A percentile compares a stretch with the other conserved stretches of the same genome.
Evolutionary conservation across 1,139 yeast species (phyloP).

Genomic region (Candida dubliniensis): DNA sequence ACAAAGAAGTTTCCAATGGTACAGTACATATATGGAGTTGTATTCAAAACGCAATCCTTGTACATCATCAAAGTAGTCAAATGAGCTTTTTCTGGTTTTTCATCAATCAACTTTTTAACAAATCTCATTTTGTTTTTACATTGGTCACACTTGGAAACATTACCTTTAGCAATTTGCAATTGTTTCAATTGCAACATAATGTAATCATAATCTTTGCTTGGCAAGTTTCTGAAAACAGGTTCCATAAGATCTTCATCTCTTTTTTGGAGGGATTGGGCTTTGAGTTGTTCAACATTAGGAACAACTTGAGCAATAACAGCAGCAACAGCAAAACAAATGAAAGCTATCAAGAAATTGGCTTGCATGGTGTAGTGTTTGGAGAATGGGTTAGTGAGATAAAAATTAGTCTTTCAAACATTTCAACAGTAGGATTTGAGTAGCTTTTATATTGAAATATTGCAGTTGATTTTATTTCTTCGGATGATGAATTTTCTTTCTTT

Average conservation of each 20-base stretch:
- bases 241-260: constrained; percentile 26
- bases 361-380: neutral
- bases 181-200: constrained; percentile 26
- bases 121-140: constrained; percentile 38
- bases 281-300: constrained; percentile 18
- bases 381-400: neutral
- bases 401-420: neutral
- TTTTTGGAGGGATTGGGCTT: constrained; percentile 19
- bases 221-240: constrained; percentile 24
- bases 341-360: neutral
- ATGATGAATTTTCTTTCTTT: too few relatives aligned
- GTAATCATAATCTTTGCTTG: constrained; percentile 31
- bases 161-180: constrained; percentile 27
- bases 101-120: constrained; percentile 27
- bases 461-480: too few relatives aligned
- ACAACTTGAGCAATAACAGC: constrained; percentile 16
- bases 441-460: too few relatives aligned
- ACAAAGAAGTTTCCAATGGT: constrained; percentile 38
- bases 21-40: constrained; percentile 29
- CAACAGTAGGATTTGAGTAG: too few relatives aligned
- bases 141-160: constrained; percentile 29
- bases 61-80: constrained; percentile 36
- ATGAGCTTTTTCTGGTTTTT: constrained; percentile 35
- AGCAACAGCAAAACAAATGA: neutral
- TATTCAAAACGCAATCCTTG: constrained; percentile 30